Percentiles rank a stretch among this genome's conserved stretches.
These are phyloP conservation scores for Pyricularia pennisetigena DNA, from an alignment of 2,329 filamentous ascomycete genomes.

Conservation along the genomic window DNA sequence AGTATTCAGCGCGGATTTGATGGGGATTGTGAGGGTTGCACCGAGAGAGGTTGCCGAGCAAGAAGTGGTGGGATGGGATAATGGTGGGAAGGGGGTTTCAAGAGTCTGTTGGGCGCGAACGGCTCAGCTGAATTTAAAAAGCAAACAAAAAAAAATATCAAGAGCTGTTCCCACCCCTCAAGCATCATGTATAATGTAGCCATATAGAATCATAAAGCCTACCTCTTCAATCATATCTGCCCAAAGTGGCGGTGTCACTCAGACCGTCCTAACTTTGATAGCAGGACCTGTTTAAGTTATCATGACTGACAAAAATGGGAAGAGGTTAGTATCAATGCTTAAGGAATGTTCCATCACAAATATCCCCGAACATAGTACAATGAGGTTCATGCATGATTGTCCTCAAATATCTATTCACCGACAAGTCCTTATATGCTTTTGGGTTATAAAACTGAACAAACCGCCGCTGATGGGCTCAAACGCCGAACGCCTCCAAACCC, in stretches of 20 bases:
- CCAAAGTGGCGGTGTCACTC: background rate
- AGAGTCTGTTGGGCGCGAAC: background rate
- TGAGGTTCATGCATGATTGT: background rate
- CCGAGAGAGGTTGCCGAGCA: background rate
- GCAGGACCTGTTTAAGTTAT: background rate
- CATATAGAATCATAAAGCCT: background rate
- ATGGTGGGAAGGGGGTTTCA: background rate
- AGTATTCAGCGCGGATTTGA: background rate
- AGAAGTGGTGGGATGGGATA: background rate
- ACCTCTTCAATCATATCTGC: background rate
- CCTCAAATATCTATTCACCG: background rate
- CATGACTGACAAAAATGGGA: background rate
- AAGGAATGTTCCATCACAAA: background rate
- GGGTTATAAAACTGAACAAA: background rate
- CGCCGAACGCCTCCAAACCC: background rate
- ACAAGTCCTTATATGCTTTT: background rate
- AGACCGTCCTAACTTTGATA: background rate
- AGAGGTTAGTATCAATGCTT: background rate
- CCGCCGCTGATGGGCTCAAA: background rate
- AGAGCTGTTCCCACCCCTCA: too few relatives aligned
- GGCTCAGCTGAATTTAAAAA: background rate
- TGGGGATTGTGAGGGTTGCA: background rate
- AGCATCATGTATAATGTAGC: background rate
- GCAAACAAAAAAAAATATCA: background rate
- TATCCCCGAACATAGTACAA: background rate